A percentile compares a stretch with the other conserved stretches of the same genome.
These are phyloP conservation scores for Sophora flavescens DNA, from an alignment of 306 rosid species.

Conservation along the genomic window DNA sequence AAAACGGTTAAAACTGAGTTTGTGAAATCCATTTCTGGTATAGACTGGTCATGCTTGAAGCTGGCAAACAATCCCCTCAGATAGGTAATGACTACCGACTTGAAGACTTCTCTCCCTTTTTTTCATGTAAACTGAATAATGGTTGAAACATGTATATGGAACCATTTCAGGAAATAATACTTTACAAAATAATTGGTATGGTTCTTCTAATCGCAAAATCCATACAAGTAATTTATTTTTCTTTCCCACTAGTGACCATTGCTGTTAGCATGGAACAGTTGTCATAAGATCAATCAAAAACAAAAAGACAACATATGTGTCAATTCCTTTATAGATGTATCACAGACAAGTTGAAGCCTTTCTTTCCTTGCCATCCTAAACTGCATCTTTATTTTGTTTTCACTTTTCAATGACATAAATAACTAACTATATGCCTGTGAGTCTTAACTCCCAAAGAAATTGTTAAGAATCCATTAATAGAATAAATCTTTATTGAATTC, in stretches of 20 bases:
- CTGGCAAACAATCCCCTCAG: constrained; percentile 79
- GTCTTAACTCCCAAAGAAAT: neutral
- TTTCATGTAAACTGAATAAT: constrained; percentile 37
- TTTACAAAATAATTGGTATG: neutral
- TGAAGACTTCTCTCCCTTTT: constrained; percentile 31
- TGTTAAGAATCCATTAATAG: too few relatives aligned
- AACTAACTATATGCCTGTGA: neutral
- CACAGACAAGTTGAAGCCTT: constrained; percentile 8
- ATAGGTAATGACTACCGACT: constrained; percentile 65
- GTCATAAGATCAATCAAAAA: constrained; percentile 17
- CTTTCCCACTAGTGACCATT: constrained; percentile 32
- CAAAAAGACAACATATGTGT: constrained; percentile 22
- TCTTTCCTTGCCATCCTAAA: neutral
- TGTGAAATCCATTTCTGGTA: too few relatives aligned
- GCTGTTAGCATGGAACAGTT: constrained; percentile 28
- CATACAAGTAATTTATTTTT: constrained; percentile 21
- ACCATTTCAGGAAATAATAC: constrained; percentile 14
- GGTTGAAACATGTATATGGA: constrained; percentile 30
- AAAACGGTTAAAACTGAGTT: too few relatives aligned
- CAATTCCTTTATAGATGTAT: constrained; percentile 24
- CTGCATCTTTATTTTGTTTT: neutral
- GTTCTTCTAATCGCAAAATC: constrained; percentile 27
- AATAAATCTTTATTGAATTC: too few relatives aligned
- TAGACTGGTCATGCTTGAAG: neutral
- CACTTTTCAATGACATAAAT: neutral